These are phyloP conservation scores for Geoglossum glabrum DNA, from an alignment of 495 filamentous ascomycete species.

Conservation along the genomic window DNA sequence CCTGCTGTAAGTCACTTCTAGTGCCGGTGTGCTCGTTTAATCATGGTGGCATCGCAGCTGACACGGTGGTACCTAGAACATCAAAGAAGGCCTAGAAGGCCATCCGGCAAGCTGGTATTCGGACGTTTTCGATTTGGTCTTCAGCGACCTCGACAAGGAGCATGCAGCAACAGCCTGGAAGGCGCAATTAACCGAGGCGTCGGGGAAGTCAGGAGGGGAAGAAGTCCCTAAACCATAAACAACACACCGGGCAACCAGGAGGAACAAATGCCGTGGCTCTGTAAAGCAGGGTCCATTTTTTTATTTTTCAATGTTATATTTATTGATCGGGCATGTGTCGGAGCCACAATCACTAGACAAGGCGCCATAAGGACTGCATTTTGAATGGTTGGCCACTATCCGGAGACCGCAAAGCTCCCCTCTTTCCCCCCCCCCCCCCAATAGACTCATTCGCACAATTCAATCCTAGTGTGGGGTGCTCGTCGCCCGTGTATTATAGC, in stretches of 20 bases:
- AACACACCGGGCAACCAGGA: background rate
- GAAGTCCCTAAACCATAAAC: background rate
- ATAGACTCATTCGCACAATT: background rate
- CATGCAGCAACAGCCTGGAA: constrained; percentile 54
- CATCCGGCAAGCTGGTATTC: constrained; percentile 81
- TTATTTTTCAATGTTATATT: background rate
- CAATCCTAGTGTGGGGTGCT: background rate
- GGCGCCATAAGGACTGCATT: background rate
- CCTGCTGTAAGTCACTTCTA: constrained; percentile 53
- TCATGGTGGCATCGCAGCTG: background rate
- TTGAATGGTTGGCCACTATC: background rate
- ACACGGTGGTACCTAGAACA: constrained; percentile 43
- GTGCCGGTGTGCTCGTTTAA: background rate
- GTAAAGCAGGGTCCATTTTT: background rate
- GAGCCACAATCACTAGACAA: background rate
- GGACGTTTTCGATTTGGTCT: constrained; percentile 82
- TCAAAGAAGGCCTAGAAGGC: constrained; percentile 87
- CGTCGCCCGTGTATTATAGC: background rate
- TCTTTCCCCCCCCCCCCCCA: background rate
- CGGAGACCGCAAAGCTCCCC: background rate
- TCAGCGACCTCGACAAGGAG: constrained; percentile 57
- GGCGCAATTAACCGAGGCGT: constrained; percentile 41
- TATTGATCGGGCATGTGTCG: background rate
- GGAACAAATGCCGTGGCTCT: background rate
- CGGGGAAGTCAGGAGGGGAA: constrained; percentile 22